These are phyloP conservation scores for Cercospora canescens DNA, from an alignment of 2,329 filamentous ascomycete species.

Conservation along the genomic window DNA sequence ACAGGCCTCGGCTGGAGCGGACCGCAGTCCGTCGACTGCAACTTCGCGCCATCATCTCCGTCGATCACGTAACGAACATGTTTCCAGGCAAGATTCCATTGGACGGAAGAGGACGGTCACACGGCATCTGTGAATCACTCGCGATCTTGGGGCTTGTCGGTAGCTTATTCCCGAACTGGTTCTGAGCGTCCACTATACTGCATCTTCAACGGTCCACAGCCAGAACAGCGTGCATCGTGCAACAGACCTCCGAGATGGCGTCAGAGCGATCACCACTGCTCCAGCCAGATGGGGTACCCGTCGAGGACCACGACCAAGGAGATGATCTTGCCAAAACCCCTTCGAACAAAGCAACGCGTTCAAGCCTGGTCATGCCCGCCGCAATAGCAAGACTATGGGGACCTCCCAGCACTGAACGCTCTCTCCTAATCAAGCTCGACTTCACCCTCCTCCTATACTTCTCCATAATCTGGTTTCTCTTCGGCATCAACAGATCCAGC, in stretches of 20 bases:
- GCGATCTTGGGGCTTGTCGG: neutral
- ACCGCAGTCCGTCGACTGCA: neutral
- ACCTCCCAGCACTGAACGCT: conserved; percentile 15
- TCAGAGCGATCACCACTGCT: conserved; percentile 8
- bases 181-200: neutral
- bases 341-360: neutral
- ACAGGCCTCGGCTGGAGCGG: neutral
- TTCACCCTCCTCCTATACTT: conserved; percentile 38
- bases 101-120: neutral
- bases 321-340: neutral
- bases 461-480: conserved; percentile 51
- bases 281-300: neutral
- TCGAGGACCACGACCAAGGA: neutral
- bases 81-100: neutral
- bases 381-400: conserved; percentile 16
- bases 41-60: neutral
- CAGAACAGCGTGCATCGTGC: neutral
- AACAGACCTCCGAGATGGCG: conserved; percentile 2
- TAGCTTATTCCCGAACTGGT: neutral
- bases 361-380: neutral
- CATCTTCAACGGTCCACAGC: neutral
- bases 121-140: neutral
- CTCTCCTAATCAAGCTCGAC: conserved; percentile 21
- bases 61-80: neutral
- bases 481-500: conserved; percentile 47